Evolutionary conservation across 495 filamentous ascomycete species (phyloP).

Genomic region (Podospora conica): DNA sequence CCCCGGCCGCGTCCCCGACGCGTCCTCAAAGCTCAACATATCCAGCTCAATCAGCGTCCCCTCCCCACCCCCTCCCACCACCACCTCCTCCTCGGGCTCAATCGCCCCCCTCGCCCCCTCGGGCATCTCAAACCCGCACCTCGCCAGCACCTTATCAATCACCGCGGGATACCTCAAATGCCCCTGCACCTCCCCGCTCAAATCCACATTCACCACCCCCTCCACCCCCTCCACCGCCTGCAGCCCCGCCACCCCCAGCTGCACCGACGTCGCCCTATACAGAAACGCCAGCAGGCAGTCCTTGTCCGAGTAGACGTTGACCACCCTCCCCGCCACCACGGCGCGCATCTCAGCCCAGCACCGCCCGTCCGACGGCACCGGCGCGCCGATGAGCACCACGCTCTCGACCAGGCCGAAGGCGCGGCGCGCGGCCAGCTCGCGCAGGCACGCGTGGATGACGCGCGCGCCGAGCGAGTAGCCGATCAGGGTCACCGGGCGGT

Average conservation of each 20-base stretch:
- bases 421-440: conserved; percentile 57
- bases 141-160: conserved; percentile 59
- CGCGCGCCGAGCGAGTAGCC: conserved; percentile 82
- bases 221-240: conserved; percentile 57
- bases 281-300: conserved; percentile 73
- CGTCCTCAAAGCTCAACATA: conserved; percentile 26
- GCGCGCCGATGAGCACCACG: conserved; percentile 76
- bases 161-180: conserved; percentile 67
- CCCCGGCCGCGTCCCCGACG: not conserved
- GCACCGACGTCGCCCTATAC: conserved; percentile 69
- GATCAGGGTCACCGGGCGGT: conserved; percentile 75
- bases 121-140: conserved; percentile 63
- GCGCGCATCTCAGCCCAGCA: conserved; percentile 65
- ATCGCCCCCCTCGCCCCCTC: conserved; percentile 49
- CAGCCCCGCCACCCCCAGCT: conserved; percentile 70
- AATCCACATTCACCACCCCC: conserved; percentile 69
- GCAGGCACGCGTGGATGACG: conserved; percentile 72
- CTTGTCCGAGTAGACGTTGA: conserved; percentile 73
- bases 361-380: conserved; percentile 56
- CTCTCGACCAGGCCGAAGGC: conserved; percentile 77
- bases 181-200: conserved; percentile 65
- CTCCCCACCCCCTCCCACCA: conserved; percentile 25
- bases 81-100: conserved; percentile 47
- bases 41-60: conserved; percentile 46
- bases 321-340: conserved; percentile 65